These are phyloP conservation scores for Croton setiger DNA, from an alignment of 441 rosid species.

Conservation along the genomic window DNA sequence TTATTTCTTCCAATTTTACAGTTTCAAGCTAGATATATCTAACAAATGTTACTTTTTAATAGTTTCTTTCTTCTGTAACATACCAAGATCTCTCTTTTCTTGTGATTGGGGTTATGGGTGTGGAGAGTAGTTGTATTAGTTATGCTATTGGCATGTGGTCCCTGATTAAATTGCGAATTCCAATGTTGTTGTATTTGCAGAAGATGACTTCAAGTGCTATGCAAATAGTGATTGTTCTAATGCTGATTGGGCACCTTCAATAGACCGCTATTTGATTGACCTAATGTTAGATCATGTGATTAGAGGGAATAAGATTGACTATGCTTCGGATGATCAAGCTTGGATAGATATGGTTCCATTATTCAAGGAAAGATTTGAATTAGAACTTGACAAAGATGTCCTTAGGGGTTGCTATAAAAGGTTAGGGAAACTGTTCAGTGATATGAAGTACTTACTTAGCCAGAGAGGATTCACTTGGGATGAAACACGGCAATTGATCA, in stretches of 20 bases:
- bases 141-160: not conserved
- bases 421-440: slow-evolving; percentile 36
- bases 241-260: slow-evolving; percentile 43
- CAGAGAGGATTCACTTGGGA: slow-evolving; percentile 41
- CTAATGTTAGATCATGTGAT: slow-evolving; percentile 46
- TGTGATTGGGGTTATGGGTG: too few species aligned
- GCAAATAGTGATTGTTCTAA: slow-evolving; percentile 27
- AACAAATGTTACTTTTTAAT: too few species aligned
- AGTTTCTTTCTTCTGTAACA: too few species aligned
- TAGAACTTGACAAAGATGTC: slow-evolving; percentile 30
- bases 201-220: slow-evolving; percentile 27
- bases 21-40: not conserved
- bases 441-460: slow-evolving; percentile 34
- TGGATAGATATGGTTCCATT: slow-evolving; percentile 40
- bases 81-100: too few species aligned
- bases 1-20: not conserved
- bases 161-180: not conserved
- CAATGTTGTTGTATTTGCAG: slow-evolving; percentile 21
- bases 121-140: not conserved
- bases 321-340: slow-evolving; percentile 29
- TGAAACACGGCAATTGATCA: slow-evolving; percentile 39
- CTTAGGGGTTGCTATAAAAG: slow-evolving; percentile 31
- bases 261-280: slow-evolving; percentile 50
- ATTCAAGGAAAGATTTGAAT: slow-evolving; percentile 44
- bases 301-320: slow-evolving; percentile 32